Evolutionary conservation across 768 basidiomycete genomes (phyloP).

Genomic region (Tricholoma sp.): DNA sequence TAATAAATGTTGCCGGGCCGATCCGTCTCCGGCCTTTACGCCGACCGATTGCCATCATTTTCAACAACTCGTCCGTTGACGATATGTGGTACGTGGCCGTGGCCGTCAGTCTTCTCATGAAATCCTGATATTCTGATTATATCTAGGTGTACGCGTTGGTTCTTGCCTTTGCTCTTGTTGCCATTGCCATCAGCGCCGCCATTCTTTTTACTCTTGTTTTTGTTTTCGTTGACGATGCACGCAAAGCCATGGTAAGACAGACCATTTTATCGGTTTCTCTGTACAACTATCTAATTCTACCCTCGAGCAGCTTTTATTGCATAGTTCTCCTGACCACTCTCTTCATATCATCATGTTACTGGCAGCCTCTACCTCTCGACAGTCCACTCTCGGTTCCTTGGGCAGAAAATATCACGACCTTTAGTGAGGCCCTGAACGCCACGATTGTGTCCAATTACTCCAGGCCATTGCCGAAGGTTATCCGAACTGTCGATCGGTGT

Average conservation of each 20-base stretch:
- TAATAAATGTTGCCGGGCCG: conserved; percentile 3
- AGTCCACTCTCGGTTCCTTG: conserved; percentile 60
- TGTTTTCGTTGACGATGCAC: conserved; percentile 73
- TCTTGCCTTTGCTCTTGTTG: conserved; percentile 68
- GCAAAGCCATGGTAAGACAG: conserved; percentile 73
- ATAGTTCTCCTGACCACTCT: conserved; percentile 77
- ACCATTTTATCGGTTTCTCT: conserved; percentile 5
- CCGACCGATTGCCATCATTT: neutral
- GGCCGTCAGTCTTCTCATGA: neutral
- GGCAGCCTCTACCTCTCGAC: conserved; percentile 74
- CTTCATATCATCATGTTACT: conserved; percentile 85
- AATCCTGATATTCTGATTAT: neutral
- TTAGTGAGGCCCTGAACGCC: conserved; percentile 57
- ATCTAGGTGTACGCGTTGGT: conserved; percentile 82
- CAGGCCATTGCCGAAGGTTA: conserved; percentile 45
- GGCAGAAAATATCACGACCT: conserved; percentile 69
- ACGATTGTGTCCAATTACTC: conserved; percentile 36
- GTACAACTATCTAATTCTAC: neutral
- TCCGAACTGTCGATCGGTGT: conserved; percentile 72
- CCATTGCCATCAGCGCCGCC: conserved; percentile 79
- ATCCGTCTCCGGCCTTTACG: neutral
- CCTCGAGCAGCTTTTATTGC: conserved; percentile 68
- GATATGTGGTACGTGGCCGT: conserved; percentile 48
- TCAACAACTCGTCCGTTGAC: conserved; percentile 5
- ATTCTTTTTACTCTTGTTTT: conserved; percentile 72